Evolutionary conservation across 2,329 filamentous ascomycete genomes (phyloP), one percentile per base, ranked within the genome.

Genomic region (Metarhizium anisopliae): DNA sequence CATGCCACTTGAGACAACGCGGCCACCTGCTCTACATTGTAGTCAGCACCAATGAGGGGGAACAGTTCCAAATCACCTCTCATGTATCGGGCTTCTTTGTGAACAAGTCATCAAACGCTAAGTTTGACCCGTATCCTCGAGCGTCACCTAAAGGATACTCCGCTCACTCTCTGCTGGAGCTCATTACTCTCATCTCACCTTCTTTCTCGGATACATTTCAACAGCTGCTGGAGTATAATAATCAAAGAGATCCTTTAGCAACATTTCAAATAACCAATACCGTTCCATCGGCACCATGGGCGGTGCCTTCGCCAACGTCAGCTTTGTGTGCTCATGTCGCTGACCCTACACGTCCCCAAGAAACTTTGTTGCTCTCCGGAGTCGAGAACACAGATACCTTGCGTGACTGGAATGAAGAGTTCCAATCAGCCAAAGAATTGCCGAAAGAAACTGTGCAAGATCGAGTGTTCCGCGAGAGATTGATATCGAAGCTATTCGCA

Each of bases 401-500:
- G 60, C 85, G 94, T 57, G 94, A 99, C 71, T 99, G 95, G 93
- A 99, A 99, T 65, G 94, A 99, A 71, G 94, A 99, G 68, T 95
- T 99, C 68, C 94, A 99, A 72, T 96, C 93, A 2, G 96, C 94
- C 11, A 86, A 90, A 65, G 94, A 99, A 71, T 81, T 99, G 60
- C 92, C 93, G 38, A 93, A 91, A 67, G 93, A 96, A 61, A 90
- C 86, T 7, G 89, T 99, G 11, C 93, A 96, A 71, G 94, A 99
- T 68, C 85, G 93, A 54, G 92, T 99, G 18, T 97, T 97, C 80
- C 84, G 94, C 35, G 94, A 99, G 72, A 85, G 94, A 36, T 79
- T 99, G 55, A 88, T 94, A 7, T 94, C 91, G 16, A 99, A 99
- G 76, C 83, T 99, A 1, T 97, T 96, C 68, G 94, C 94, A 11